Base-by-base conservation (phyloP, 495 filamentous ascomycete species). In the Penicillium soppii region DNA sequence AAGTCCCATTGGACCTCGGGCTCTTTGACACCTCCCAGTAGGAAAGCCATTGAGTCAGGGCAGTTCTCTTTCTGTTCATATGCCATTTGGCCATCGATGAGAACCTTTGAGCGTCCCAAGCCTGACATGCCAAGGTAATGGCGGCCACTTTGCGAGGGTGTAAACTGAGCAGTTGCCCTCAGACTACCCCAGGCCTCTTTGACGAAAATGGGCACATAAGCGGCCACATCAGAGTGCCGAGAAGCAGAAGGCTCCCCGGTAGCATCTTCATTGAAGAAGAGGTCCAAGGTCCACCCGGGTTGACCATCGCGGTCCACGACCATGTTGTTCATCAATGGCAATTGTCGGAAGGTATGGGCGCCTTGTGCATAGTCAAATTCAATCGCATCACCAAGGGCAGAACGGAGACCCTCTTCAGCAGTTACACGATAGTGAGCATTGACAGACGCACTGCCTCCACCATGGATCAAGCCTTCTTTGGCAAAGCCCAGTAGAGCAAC, bases 351-450 rank as follows among this genome's bases (percentile, higher is more conserved):
- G 19, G 37, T 40, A 13, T 40, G 37, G 37, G 37, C 37, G 13
- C 37, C 37, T 22, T 40, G 37, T 3, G 37, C 37, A 19, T 40
- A 40, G 9, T 40, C 37, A n/a, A 40, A 40, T 1, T 40, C 37
- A 19, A 40, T 13, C 2, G 15, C 37, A 10, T 40, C 37, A 13
- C 37, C 37, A 5, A 40, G 37, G 7, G 37, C 37, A 40, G 37
- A 17, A 40, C 37, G 63, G 13, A 85, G 75, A 21, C 79, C 82
- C 20, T 83, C 79, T 53, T 74, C 82, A 4, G 82, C 81, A 0
- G 79, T 80, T n/a, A 80, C 66, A 23, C 72, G 80, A 63, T 90
- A 88, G 60, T 90, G 88, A n/a, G 86, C 83, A 54, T 83, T 82
- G 20, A 89, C 70, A 54, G 75, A 80, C 8, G 87, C 85, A 59